Base-by-base conservation (phyloP, 129 eudicot species). In the Helichrysum umbraculigerum region DNA sequence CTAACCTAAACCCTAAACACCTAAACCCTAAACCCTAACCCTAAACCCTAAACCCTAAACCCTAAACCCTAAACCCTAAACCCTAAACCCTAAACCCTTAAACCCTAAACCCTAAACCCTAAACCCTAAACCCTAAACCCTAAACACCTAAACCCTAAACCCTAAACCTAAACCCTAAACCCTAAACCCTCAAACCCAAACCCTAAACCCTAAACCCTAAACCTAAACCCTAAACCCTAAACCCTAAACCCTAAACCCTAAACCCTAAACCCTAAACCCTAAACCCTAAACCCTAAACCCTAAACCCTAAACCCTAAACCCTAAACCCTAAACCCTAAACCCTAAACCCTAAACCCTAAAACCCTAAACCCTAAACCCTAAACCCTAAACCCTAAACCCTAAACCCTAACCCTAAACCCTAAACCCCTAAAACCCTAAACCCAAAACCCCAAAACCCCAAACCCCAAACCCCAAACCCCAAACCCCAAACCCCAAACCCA, bases 51-150 rank as follows among this genome's bases (percentile, higher is more conserved):
- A 58, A 58, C 64, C 64, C 64, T 58, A n/a, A 58, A 58, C 47
- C 47, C 47, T 39, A 39, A 39, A 39, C 47, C 47, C 47, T 39
- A 39, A 39, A 58, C 64, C 64, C 64, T 58, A 58, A 58, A 58
- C n/a, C 64, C 64, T 15, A 4, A 58, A 58, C 9, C 64, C 64
- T 15, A 4, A 58, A 58, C 9, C 64, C 64, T 25, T 58, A 58
- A 58, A 58, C 64, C 64, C 64, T 58, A 58, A 58, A 58, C 64
- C 64, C 64, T 58, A 58, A 58, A 17, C 64, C 64, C 64, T 58
- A 58, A 58, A 58, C 64, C 64, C 64, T 58, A 58, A 58, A 58
- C 64, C 64, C 64, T 58, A 58, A 58, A n/a, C 64, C 64, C 64
- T 58, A n/a, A 58, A 58, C 9, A 22, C 22, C 9, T 16, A 58